phyloP scores from a whole-genome alignment of 345 rosid species.

The Kandelia obovata region DNA sequence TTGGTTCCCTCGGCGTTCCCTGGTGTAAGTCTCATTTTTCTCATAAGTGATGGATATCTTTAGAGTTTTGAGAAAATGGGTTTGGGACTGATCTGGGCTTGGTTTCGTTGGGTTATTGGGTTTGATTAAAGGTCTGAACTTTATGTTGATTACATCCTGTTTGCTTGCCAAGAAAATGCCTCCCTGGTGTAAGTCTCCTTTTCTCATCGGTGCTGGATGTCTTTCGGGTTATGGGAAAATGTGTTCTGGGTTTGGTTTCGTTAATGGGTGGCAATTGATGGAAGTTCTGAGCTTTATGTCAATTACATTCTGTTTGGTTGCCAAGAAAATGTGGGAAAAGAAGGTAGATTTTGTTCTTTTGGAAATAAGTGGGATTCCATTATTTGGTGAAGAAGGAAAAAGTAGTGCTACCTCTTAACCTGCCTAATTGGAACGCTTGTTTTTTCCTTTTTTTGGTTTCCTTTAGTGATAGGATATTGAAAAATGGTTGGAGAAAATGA shows the following conservation, averaged over 20 bases:
- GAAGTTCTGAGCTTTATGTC: neutral
- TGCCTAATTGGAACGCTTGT: no score
- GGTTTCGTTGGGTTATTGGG: neutral
- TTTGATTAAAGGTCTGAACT: neutral
- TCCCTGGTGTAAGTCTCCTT: constrained; percentile 81
- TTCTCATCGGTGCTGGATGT: neutral
- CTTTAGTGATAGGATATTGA: no score
- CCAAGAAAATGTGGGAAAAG: no score
- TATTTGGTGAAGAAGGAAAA: no score
- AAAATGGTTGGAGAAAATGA: no score
- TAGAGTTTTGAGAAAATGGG: neutral
- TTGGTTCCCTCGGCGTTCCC: constrained; percentile 94
- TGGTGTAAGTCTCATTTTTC: constrained; percentile 67
- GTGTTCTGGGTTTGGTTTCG: neutral
- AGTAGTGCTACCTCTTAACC: no score
- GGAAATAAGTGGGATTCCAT: no score
- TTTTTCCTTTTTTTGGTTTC: no score
- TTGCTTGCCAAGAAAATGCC: no score
- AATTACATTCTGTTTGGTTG: neutral
- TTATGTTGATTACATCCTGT: neutral
- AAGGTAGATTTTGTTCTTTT: no score
- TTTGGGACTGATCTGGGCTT: constrained; percentile 16
- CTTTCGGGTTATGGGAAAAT: neutral
- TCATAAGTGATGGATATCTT: neutral
- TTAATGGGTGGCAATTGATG: neutral